These are phyloP conservation scores for Oryza meyeriana DNA, from an alignment of 176 grass and related monocot genomes.

Conservation along the genomic window DNA sequence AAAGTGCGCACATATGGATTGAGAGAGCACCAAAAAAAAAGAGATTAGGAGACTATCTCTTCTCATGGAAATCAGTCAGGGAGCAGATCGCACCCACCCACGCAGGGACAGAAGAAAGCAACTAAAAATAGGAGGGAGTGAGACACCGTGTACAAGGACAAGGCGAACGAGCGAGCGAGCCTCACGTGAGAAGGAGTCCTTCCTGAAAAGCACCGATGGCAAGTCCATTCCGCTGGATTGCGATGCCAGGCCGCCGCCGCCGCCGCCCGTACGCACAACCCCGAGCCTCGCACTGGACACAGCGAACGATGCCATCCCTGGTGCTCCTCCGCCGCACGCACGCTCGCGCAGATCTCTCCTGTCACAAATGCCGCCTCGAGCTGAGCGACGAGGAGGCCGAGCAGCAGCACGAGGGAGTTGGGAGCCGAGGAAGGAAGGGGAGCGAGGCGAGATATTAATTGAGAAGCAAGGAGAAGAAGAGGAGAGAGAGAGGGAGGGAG, in stretches of 20 bases:
- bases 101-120: background rate
- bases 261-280: slow-evolving; percentile 24
- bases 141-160: background rate
- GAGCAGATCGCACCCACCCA: background rate
- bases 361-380: background rate
- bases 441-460: slow-evolving; percentile 28
- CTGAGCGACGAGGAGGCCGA: background rate
- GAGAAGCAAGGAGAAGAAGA: background rate
- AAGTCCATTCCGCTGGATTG: slow-evolving; percentile 38
- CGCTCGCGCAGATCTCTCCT: slow-evolving; percentile 4
- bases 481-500: too few relatives aligned
- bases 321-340: background rate
- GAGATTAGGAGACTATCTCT: background rate
- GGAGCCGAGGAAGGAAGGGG: background rate
- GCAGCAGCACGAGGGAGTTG: background rate
- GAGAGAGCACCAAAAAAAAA: background rate
- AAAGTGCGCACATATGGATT: background rate
- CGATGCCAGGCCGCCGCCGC: background rate
- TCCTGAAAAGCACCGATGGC: slow-evolving; percentile 49
- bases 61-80: background rate
- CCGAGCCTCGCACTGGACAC: slow-evolving; percentile 60
- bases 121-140: background rate
- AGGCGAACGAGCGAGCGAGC: background rate
- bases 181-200: slow-evolving; percentile 44
- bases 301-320: slow-evolving; percentile 48